Base-by-base conservation (phyloP, 1,139 yeast genomes). In the Pichia sp. region DNA sequence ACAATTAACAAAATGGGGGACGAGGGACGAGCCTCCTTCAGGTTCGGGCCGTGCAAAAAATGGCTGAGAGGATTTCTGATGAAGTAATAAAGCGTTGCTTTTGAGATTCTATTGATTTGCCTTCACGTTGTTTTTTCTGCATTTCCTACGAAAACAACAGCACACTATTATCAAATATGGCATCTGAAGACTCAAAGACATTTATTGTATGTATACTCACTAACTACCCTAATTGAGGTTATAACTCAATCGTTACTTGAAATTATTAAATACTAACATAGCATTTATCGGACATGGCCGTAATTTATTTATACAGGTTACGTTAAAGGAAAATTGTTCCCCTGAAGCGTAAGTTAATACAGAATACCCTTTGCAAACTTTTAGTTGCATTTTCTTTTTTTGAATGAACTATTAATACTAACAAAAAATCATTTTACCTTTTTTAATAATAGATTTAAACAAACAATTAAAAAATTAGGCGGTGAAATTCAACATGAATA, bases 401-500 rank as follows among this genome's bases (percentile, higher is more conserved):
- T 18, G 11, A 14, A 16, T 30, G 13, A 19, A 19, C 14, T 44
- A 9, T 25, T 3, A n/a, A 45, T 48, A 48, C 51, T 48, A 48
- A 48, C 52, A 31, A 8, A 11, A 11, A 9, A 33, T 39, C 5
- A 10, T 16, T 27, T 34, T 18, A 14, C 9, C 30, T 44, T 5
- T 31, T 18, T 18, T 28, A 13, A 14, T 7, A 22, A 34, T 38
- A 64, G 67, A 44, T 65, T 66, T 59, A 67, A 67, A 53, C 61
- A 64, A 45, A 57, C 60, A 18, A 55, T 67, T 45, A 53, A 57
- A 27, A 49, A 62, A n/a, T 62, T 81, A 48, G 91, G 91, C 36
- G 93, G 90, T 48, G 72, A 72, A 49, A 75, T 85, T 62, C 76
- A 80, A 53, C 81, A 79, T 58, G 88, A 84, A 61, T 84, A 78